phyloP scores from a whole-genome alignment of 1,139 yeast species.

The Entelexis paramagnoliae region DNA sequence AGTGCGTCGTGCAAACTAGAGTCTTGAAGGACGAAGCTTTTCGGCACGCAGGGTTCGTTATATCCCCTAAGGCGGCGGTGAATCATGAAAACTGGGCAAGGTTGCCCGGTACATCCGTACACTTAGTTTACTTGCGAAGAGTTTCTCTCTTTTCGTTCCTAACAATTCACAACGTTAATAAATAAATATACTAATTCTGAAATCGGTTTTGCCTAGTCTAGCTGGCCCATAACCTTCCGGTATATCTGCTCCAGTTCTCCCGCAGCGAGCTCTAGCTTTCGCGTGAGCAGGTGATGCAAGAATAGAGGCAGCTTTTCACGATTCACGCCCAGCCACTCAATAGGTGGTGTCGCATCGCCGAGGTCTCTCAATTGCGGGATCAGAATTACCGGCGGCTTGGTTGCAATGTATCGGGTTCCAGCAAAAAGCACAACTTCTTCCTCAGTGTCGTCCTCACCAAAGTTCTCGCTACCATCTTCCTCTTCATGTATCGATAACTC shows the following conservation, averaged over 20 bases:
- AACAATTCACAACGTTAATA: background rate
- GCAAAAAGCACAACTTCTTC: background rate
- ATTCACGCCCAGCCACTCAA: slow-evolving; percentile 95
- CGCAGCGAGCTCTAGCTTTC: slow-evolving; percentile 61
- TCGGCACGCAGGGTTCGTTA: too few species aligned
- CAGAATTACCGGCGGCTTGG: slow-evolving; percentile 69
- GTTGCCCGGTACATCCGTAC: too few species aligned
- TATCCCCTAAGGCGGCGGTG: too few species aligned
- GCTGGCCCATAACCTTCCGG: slow-evolving; percentile 11
- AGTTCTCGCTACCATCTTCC: background rate
- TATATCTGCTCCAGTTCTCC: slow-evolving; percentile 40
- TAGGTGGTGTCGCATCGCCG: slow-evolving; percentile 95
- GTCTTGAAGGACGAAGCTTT: too few species aligned
- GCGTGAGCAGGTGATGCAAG: slow-evolving; percentile 70
- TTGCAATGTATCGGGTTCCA: slow-evolving; percentile 42
- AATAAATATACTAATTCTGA: too few species aligned
- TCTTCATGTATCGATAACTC: background rate
- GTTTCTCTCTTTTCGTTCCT: too few species aligned
- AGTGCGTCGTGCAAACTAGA: background rate
- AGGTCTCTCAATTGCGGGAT: slow-evolving; percentile 83
- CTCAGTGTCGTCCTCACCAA: background rate
- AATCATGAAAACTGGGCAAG: too few species aligned
- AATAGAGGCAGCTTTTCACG: slow-evolving; percentile 74
- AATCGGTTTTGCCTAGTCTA: too few species aligned
- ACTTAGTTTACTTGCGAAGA: too few species aligned